These are phyloP conservation scores for Colletotrichum tropicicola DNA, from an alignment of 2,329 filamentous ascomycete species.

Conservation along the genomic window DNA sequence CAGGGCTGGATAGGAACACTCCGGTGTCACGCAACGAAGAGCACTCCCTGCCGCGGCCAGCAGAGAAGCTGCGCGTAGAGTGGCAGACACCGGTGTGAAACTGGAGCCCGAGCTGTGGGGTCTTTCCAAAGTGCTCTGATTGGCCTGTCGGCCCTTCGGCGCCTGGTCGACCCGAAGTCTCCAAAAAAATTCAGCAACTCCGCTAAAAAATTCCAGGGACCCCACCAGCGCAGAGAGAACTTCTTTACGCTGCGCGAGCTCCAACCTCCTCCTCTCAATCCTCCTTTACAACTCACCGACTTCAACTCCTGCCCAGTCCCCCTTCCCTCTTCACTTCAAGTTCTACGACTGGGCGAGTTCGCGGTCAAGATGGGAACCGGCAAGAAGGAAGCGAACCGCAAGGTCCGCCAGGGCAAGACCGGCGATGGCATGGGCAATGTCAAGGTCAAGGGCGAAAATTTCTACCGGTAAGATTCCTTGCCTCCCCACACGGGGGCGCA, in stretches of 20 bases:
- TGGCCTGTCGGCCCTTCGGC: slow-evolving; percentile 26
- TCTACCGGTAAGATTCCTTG: slow-evolving; percentile 77
- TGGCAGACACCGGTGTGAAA: neutral
- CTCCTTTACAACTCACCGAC: slow-evolving; percentile 18
- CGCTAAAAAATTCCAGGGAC: slow-evolving; percentile 30
- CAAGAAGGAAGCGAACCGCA: slow-evolving; percentile 90
- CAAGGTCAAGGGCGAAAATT: slow-evolving; percentile 96
- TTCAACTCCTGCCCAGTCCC: slow-evolving; percentile 24
- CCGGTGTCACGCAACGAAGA: neutral
- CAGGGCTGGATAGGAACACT: slow-evolving; percentile 4
- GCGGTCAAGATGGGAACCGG: slow-evolving; percentile 76
- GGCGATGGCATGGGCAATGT: slow-evolving; percentile 92
- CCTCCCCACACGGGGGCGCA: too few relatives aligned
- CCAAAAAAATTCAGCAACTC: slow-evolving; percentile 26
- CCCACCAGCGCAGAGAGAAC: slow-evolving; percentile 26
- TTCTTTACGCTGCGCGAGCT: slow-evolving; percentile 17
- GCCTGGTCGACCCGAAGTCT: slow-evolving; percentile 16
- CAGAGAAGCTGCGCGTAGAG: too few relatives aligned
- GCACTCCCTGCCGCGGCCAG: too few relatives aligned
- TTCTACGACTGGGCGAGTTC: slow-evolving; percentile 29
- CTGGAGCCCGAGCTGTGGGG: neutral
- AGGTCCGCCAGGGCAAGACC: slow-evolving; percentile 84
- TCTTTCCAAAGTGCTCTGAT: neutral
- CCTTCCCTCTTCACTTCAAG: neutral
- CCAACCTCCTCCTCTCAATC: slow-evolving; percentile 31